These are phyloP conservation scores for Neocatenulostroma microsporum DNA, from an alignment of 2,329 filamentous ascomycete species.

Conservation along the genomic window DNA sequence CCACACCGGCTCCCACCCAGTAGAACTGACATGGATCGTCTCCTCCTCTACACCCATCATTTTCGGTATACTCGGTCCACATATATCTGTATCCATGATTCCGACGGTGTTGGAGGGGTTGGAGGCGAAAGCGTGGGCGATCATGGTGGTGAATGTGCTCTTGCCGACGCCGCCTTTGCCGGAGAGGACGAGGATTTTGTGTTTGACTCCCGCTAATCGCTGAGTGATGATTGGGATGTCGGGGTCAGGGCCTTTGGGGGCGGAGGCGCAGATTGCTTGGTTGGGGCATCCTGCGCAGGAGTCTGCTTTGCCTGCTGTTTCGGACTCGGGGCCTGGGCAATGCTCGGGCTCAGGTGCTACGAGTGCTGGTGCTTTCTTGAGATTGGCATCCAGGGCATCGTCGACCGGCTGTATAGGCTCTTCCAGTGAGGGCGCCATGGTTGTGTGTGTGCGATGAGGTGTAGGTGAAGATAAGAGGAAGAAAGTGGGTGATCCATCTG, in stretches of 20 bases:
- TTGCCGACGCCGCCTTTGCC: constrained; percentile 97
- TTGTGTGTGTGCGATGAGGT: no score
- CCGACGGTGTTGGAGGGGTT: constrained; percentile 74
- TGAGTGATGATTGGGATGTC: constrained; percentile 84
- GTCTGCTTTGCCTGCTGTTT: constrained; percentile 59
- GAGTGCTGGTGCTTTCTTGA: constrained; percentile 72
- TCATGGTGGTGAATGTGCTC: constrained; percentile 81
- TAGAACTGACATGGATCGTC: constrained; percentile 81
- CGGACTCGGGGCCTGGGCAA: constrained; percentile 82
- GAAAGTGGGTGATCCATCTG: not conserved
- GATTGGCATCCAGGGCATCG: constrained; percentile 61
- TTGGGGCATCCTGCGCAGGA: constrained; percentile 94
- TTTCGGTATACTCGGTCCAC: constrained; percentile 90
- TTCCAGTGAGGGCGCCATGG: constrained; percentile 76
- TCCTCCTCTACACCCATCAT: constrained; percentile 97
- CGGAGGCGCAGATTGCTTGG: constrained; percentile 86
- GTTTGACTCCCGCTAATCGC: constrained; percentile 70
- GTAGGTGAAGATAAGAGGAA: not conserved
- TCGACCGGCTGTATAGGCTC: constrained; percentile 48
- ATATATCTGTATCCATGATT: constrained; percentile 98
- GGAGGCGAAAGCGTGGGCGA: constrained; percentile 80
- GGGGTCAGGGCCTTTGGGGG: constrained; percentile 90
- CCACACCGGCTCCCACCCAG: constrained; percentile 94
- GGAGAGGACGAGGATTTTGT: constrained; percentile 87
- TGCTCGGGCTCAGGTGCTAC: constrained; percentile 93